Evolutionary conservation across 495 filamentous ascomycete species (phyloP), one percentile per base, ranked within the genome.

Genomic region (Aspergillus cavernicola): DNA sequence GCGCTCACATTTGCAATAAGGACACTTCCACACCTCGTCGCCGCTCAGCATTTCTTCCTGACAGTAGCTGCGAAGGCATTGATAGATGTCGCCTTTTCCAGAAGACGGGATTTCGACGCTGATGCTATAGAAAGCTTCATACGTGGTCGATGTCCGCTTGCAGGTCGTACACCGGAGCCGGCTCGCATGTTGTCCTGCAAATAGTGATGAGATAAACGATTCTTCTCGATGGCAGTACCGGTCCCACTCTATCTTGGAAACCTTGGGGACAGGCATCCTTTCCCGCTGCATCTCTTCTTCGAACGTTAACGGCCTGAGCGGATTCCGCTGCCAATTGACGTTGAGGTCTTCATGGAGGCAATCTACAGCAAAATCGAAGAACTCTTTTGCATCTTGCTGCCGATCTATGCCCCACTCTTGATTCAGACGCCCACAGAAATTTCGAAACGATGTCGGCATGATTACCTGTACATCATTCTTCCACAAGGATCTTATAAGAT

Each of bases 311-410:
- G 76, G 75, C 29, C 77, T 75, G 4, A 87, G 70, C 2, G 79
- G 83, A 8, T 66, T 76, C 33, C 77, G 72, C 40, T 82, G 73
- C 74, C 81, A 88, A 35, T 81, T 78, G 31, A 78, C 67, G 57
- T 92, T 92, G 22, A 89, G 71, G 61, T 92, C 88, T 64, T 92
- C 87, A 46, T 88, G 85, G 7, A 92, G 66, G 39, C 76, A 78
- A 58, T 87, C 85, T 12, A 90, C 70, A 4, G 89, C 62, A 62
- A 87, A 89, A 57, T 82, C 82, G 55, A 89, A 82, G 51, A 89
- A 91, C 57, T 91, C 88, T 60, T 86, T 85, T 10, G 87, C 82
- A 64, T 92, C 88, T 67, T 92, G 88, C 57, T 91, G 86, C 40
- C 78, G 70, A 50, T 82, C 77, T 38, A 82, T 79, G 10, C 69